Percentiles rank a stretch among this genome's conserved stretches.
These are phyloP conservation scores for Cinnamomum chago DNA, from an alignment of 164 flowering plant species.

Conservation along the genomic window DNA sequence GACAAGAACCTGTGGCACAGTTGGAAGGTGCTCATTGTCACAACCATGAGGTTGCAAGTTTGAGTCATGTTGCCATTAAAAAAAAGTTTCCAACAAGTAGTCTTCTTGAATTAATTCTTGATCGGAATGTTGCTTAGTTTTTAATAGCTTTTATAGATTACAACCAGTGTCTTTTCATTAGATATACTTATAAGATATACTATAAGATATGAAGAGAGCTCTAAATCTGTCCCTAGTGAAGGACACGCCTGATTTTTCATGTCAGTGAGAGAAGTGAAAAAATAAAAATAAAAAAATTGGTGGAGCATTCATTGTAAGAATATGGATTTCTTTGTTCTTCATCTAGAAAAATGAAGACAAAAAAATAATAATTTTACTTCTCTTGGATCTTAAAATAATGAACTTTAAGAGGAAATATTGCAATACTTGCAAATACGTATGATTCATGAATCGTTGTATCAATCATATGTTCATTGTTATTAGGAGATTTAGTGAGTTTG, in stretches of 20 bases:
- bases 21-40: too few relatives aligned
- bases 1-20: too few relatives aligned
- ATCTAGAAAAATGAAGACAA: neutral
- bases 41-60: too few relatives aligned
- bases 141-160: neutral
- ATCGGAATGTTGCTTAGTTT: neutral
- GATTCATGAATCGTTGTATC: neutral
- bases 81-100: too few relatives aligned
- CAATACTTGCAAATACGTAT: neutral
- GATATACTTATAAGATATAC: neutral
- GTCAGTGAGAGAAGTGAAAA: too few relatives aligned
- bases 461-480: neutral
- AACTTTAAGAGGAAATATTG: neutral
- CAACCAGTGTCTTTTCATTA: neutral
- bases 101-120: too few relatives aligned
- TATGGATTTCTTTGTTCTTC: neutral
- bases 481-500: neutral
- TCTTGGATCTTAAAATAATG: neutral
- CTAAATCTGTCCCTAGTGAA: neutral
- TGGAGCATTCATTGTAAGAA: neutral
- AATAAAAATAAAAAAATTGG: too few relatives aligned
- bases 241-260: too few relatives aligned
- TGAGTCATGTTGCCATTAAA: too few relatives aligned
- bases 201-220: neutral
- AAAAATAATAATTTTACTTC: neutral